phyloP scores from a whole-genome alignment of 148 eudicot species.

The Rhododendron mucronatum region DNA sequence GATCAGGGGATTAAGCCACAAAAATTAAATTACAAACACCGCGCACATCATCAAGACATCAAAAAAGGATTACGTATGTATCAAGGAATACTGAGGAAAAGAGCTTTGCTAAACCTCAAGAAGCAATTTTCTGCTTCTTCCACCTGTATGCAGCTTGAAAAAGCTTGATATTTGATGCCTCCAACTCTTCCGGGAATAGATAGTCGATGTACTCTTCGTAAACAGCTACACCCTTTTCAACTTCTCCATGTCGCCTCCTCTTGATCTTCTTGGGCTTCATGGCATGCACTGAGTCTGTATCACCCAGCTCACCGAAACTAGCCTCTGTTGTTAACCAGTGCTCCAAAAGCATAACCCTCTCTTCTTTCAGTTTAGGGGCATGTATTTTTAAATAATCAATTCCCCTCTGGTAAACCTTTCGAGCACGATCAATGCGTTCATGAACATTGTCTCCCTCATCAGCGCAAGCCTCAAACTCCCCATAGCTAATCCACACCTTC shows the following conservation, averaged over 20 bases:
- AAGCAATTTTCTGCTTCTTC: no score
- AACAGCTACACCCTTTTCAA: not conserved
- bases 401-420: slow-evolving; percentile 70
- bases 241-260: not conserved
- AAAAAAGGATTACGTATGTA: not conserved
- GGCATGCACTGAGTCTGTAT: slow-evolving; percentile 31
- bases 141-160: no score
- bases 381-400: slow-evolving; percentile 50
- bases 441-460: slow-evolving; percentile 36
- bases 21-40: not conserved
- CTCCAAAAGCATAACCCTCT: slow-evolving; percentile 72
- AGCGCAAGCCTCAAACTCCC: slow-evolving; percentile 61
- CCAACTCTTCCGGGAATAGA: not conserved
- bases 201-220: not conserved
- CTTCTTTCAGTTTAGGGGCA: slow-evolving; percentile 74
- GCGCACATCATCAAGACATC: not conserved
- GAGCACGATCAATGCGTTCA: slow-evolving; percentile 41
- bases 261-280: not conserved
- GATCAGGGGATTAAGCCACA: not conserved
- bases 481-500: slow-evolving; percentile 78
- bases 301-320: slow-evolving; percentile 64
- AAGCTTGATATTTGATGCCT: not conserved
- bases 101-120: no score
- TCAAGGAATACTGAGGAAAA: no score
- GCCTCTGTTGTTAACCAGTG: slow-evolving; percentile 57